Base-by-base conservation (phyloP, 2,329 filamentous ascomycete species). In the Xylariaceae sp. region DNA sequence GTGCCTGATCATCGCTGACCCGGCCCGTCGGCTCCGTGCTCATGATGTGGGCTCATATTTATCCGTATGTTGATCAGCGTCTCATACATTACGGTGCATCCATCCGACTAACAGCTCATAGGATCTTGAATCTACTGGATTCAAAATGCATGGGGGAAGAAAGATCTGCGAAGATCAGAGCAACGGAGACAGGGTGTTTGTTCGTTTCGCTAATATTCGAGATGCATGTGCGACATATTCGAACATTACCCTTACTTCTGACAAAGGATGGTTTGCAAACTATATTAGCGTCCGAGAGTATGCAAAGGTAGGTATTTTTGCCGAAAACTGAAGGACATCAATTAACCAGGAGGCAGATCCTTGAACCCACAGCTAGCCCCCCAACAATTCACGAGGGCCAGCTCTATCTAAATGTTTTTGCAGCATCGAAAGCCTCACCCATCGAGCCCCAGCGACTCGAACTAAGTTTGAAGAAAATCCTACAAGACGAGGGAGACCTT, bases 121-220 rank as follows among this genome's bases (percentile, higher is more conserved):
- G 78, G 71, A 73, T 7, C 61, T 79, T 2, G 69, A 71, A 26
- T 60, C 68, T 46, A 59, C 65, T 16, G 71, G 71, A 5, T 51
- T 66, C 43, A 58, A 66, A 37, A 69, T 71, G 46, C 67, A 73
- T 29, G 76, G 76, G 18, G 65, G 63, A 7, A 71, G 67, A 9
- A 68, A 72, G 22, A 56, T 77, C 1, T 67, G 71, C 15, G 56
- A 65, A 3, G 54, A 56, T 43, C 41, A 43, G 15, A 45, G 54
- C 21, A 61, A 64, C 26, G 67, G 66, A 42, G 73, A 75, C 3
- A 75, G 71, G 46, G 73, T 83, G 29, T 80, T 77, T 53, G 69
- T 84, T 21, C 77, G 76, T 4, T 85, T 87, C 61, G 70, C 75
- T 6, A 84, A 87, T 61, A 78, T 85, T 47, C 76, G 80, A 47